Conservation (phyloP, 495 filamentous ascomycete genomes). For the Neurospora sp. region DNA sequence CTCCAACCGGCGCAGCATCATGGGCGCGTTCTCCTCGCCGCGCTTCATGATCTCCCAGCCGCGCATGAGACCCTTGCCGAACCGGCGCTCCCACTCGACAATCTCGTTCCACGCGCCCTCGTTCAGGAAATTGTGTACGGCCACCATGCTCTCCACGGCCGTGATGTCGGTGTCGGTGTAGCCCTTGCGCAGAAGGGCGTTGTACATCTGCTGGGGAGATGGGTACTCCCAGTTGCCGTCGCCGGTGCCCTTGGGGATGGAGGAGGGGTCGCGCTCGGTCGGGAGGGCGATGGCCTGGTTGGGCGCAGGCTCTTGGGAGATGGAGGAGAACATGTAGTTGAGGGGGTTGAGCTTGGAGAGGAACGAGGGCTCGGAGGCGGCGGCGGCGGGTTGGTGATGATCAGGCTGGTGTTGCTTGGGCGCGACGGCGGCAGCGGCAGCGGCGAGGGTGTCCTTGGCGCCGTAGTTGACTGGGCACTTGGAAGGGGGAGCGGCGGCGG, state of each 20-base stretch:
- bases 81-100: slow-evolving; percentile 80
- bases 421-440: slow-evolving; percentile 30
- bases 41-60: slow-evolving; percentile 68
- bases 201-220: slow-evolving; percentile 98
- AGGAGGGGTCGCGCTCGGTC: slow-evolving; percentile 65
- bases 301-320: slow-evolving; percentile 68
- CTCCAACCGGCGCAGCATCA: slow-evolving; percentile 23
- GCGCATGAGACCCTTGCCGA: slow-evolving; percentile 54
- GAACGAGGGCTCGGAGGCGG: slow-evolving; percentile 30
- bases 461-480: slow-evolving; percentile 42
- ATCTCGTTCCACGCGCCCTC: slow-evolving; percentile 96
- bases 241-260: slow-evolving; percentile 74
- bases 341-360: slow-evolving; percentile 78
- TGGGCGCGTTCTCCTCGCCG: slow-evolving; percentile 50
- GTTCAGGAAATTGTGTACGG: slow-evolving; percentile 95
- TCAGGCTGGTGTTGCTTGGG: slow-evolving; percentile 16
- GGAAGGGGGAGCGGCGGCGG: slow-evolving; percentile 19
- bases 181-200: slow-evolving; percentile 89
- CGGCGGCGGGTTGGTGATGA: neutral
- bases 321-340: slow-evolving; percentile 87
- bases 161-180: slow-evolving; percentile 88
- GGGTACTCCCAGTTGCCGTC: slow-evolving; percentile 92
- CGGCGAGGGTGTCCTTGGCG: slow-evolving; percentile 16
- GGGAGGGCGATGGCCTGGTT: slow-evolving; percentile 65
- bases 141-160: slow-evolving; percentile 94